These are phyloP conservation scores for Astrothelium macrocarpum DNA, from an alignment of 495 filamentous ascomycete species.

Conservation along the genomic window DNA sequence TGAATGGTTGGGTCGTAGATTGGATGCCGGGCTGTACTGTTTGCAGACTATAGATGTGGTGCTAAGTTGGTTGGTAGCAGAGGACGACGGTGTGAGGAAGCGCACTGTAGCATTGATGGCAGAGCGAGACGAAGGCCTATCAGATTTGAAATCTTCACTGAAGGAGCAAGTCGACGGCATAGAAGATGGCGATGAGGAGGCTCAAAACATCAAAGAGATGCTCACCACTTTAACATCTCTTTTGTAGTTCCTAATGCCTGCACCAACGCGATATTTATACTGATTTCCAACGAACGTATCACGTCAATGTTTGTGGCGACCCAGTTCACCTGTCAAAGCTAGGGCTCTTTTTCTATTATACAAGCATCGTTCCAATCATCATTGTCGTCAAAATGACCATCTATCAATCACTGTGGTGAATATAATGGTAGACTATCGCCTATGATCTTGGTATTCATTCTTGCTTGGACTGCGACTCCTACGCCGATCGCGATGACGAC, in stretches of 20 bases:
- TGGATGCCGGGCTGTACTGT: conserved; percentile 80
- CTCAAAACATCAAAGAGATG: conserved; percentile 52
- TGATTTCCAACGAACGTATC: too few relatives aligned
- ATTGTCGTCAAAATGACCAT: too few relatives aligned
- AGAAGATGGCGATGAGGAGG: conserved; percentile 47
- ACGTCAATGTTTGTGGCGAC: too few relatives aligned
- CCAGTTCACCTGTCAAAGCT: too few relatives aligned
- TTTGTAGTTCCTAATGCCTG: conserved; percentile 7
- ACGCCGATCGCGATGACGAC: conserved; percentile 14
- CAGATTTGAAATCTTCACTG: conserved; percentile 55
- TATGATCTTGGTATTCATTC: neutral
- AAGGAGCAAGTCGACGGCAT: conserved; percentile 60
- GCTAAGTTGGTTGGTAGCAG: conserved; percentile 84
- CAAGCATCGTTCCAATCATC: too few relatives aligned
- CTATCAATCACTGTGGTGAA: neutral
- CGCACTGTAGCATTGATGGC: conserved; percentile 55
- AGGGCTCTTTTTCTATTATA: too few relatives aligned
- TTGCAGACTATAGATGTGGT: conserved; percentile 83
- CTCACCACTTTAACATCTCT: conserved; percentile 45
- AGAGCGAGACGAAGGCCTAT: conserved; percentile 57
- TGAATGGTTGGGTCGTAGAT: conserved; percentile 72
- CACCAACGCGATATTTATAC: too few relatives aligned
- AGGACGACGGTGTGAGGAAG: conserved; percentile 69
- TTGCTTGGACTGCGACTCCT: conserved; percentile 19
- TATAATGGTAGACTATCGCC: neutral